These are phyloP conservation scores for Capronia americana DNA, from an alignment of 2,329 filamentous ascomycete species.

Conservation along the genomic window DNA sequence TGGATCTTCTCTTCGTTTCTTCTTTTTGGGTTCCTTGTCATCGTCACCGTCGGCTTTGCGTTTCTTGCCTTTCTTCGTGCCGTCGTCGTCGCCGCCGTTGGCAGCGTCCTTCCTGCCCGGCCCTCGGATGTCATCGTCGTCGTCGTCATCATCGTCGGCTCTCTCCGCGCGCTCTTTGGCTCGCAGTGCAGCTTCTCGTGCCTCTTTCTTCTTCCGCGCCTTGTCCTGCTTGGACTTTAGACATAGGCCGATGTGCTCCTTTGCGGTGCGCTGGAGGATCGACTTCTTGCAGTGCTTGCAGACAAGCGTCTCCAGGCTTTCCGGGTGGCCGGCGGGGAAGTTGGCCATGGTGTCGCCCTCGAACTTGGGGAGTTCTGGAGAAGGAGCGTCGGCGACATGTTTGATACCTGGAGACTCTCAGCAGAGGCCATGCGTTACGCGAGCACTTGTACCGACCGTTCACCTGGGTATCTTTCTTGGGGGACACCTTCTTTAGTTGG, in stretches of 20 bases:
- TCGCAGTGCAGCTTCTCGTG: conserved; percentile 71
- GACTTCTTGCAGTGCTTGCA: conserved; percentile 97
- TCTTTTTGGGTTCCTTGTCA: conserved; percentile 77
- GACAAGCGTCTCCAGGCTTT: conserved; percentile 68
- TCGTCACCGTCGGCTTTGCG: conserved; percentile 50
- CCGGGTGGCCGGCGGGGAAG: conserved; percentile 70
- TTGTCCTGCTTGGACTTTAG: conserved; percentile 84
- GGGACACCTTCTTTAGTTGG: conserved; percentile 49
- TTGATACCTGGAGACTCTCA: conserved; percentile 22
- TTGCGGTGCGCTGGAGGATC: conserved; percentile 75
- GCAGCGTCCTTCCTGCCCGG: conserved; percentile 41
- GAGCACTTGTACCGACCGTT: conserved; percentile 37
- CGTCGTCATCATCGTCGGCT: conserved; percentile 54
- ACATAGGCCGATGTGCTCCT: conserved; percentile 82
- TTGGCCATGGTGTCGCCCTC: conserved; percentile 78
- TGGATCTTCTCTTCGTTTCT: conserved; percentile 91
- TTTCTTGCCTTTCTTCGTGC: conserved; percentile 41
- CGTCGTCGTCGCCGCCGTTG: conserved; percentile 32
- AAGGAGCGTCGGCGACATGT: conserved; percentile 44
- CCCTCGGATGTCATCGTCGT: conserved; percentile 57
- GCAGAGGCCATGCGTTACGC: background rate
- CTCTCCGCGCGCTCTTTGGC: conserved; percentile 59
- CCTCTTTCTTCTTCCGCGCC: conserved; percentile 77
- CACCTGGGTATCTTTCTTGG: conserved; percentile 47
- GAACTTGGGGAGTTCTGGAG: conserved; percentile 61